Evolutionary conservation across 75 land plant species (phyloP), one percentile per base, ranked within the genome.

Genomic region (Selaginella moellendorffii): DNA sequence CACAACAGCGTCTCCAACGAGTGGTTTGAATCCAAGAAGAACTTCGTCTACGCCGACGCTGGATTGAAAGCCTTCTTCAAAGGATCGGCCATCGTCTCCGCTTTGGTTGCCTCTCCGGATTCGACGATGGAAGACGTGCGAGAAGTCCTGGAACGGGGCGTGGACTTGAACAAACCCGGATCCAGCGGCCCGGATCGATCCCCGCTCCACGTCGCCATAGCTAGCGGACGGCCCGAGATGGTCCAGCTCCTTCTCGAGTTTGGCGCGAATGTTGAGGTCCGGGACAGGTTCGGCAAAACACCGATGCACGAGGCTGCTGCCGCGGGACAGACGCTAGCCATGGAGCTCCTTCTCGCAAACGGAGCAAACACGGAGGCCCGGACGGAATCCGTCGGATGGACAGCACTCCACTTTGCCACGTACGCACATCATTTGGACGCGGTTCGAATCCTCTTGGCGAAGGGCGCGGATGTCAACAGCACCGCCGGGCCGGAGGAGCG

Each of bases 361-460:
- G 84, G 78, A 1, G 84, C 82, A 0, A 74, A 76, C 36, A 68
- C 68, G 42, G 69, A 69, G 0, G 42, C 71, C 24, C 62, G 61
- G 22, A 65, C 74, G 54, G 68, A 77, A 9, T 71, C 85, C 14
- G 28, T 74, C 22, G 78, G 90, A 0, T 64, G 77, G 71, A 86
- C 90, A 14, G 74, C 89, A 12, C 76, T 86, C 1, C 87, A 84
- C 53, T 58, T 65, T 0, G 90, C 90, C 0, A 84, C 90, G 0
- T 74, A 83, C 63, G 83, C 79, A 66, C 81, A 87, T 5, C 78
- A 81, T 65, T 29, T 27, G 0, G 71, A 79, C 12, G 70, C 68
- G 0, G 65, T 79, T 36, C 46, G 14, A 36, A 36, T 36, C 46
- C 46, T 36, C 10, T 14, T 36, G 5, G 5, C 46, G 5, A 36